Base-by-base conservation (phyloP, 169 alveolate genomes). In the Eimeria maxima region DNA sequence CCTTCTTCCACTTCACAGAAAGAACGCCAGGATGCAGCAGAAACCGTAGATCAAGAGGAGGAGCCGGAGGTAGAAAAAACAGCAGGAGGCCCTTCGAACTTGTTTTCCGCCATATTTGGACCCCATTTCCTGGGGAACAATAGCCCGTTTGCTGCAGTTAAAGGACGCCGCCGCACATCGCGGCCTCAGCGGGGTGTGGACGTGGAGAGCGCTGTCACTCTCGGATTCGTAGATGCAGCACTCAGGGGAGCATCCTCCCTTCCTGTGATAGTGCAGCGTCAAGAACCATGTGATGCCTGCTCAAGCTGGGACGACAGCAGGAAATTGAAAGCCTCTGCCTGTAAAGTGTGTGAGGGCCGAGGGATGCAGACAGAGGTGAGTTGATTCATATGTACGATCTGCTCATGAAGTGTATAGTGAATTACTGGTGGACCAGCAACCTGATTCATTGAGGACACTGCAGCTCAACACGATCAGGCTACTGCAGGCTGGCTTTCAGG, bases 351-450 rank as follows among this genome's bases (percentile, higher is more conserved):
- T 53, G 93, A 60, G 16, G 93, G 93, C 60, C 38, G 78, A 33
- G 93, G 93, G 63, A 53, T 86, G 93, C 63, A 60, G 42, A 86
- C 93, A 42, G 93, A 86, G 60, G 93, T 86, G 78, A 86, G 93
- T 16, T 55, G 76, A 29, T 13, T 8, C 42, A 22, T 50, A 45
- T 50, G 20, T 44, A 67, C 3, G n/a, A 69, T 65, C 76, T n/a
- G 76, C 38, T n/a, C 27, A 18, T 3, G 71, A 0, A 29, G n/a
- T 14, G 50, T 71, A 47, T 24, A 71, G 20, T 2, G 81, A 45
- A 33, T 22, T 7, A 73, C 27, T 14, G 33, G 50, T 38, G 22
- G 22, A 44, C 57, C 13, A 38, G 29, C 27, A 73, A 3, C 18
- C 76, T 24, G 76, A 11, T 16, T 65, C 44, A 24, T 65, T 16